Evolutionary conservation across 352 stramenopile species (phyloP), one percentile per base, ranked within the genome.

Genomic region (Pythium grandisporangium): DNA sequence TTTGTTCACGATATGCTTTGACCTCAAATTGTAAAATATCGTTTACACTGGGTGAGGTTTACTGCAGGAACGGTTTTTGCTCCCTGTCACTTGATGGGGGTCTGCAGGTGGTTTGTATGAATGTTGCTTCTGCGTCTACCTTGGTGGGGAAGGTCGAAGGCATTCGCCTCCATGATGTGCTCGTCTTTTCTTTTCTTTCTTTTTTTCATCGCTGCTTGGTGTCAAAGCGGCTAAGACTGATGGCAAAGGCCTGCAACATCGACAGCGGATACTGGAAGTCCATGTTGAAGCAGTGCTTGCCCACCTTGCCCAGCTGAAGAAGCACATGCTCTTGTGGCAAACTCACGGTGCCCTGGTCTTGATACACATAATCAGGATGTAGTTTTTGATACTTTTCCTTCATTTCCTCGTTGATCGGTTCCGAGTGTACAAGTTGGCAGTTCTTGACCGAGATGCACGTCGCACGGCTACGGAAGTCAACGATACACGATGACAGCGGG

Each of bases 261-360:
- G 80, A 95, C 20, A 97, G 63, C 17, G 89, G 89, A 62, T 94
- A 96, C 54, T 93, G 78, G 52, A 94, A 95, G 58, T 97, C 88
- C 75, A 97, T 93, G 58, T 96, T 96, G 70, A 96, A 97, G 61
- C 86, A 95, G 61, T 97, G 75, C 39, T 95, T 93, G 46, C 82
- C 83, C 16, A 95, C 84, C 48, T 85, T 84, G 36, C 82, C 83
- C 19, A 93, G 64, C 48, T 95, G 83, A 27, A 95, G 58, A 13
- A 94, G 57, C 29, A 93, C 69, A 44, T 85, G 67, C 47, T 89
- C 74, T 48, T 84, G 78, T n/a, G 78, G 76, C 2, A 86, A 55
- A 12, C 67, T 84, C 20, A 91, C 73, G 5, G 81, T 94, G 54
- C 78, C 77, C 51, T 91, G 74, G 57, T 94, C 78, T 29, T 88